phyloP scores from a whole-genome alignment of 2,329 filamentous ascomycete genomes.

The Calonectria crousiana region DNA sequence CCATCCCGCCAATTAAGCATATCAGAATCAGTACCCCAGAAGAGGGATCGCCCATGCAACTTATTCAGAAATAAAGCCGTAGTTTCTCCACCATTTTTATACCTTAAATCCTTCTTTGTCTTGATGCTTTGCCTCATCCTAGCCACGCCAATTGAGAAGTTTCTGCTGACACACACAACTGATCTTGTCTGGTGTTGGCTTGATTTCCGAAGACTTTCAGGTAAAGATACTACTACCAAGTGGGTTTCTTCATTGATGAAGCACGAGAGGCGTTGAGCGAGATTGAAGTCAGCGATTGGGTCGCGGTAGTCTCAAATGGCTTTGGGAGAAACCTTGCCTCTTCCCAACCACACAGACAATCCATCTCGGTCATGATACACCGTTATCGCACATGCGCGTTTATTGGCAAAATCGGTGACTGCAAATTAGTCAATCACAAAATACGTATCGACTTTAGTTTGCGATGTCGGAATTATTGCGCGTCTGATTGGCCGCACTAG shows the following conservation, averaged over 20 bases:
- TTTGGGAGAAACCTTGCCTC: neutral
- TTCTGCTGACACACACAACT: neutral
- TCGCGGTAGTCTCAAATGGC: too few species aligned
- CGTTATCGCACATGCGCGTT: neutral
- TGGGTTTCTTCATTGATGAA: too few species aligned
- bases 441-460: neutral
- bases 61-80: neutral
- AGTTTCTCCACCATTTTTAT: neutral
- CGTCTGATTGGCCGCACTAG: constrained; percentile 30
- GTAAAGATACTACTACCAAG: too few species aligned
- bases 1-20: neutral
- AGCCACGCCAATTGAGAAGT: neutral
- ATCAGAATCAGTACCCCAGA: neutral
- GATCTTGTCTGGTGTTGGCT: too few species aligned
- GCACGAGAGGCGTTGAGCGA: too few species aligned
- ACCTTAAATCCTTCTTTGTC: neutral
- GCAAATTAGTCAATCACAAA: neutral
- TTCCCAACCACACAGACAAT: neutral
- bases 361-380: neutral
- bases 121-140: neutral
- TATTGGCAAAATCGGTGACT: neutral
- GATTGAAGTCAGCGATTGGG: too few species aligned
- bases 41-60: neutral
- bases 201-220: too few species aligned
- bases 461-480: constrained; percentile 38